Evolutionary conservation across 305 asterid species (phyloP).

Genomic region (Rubia tinctorum): DNA sequence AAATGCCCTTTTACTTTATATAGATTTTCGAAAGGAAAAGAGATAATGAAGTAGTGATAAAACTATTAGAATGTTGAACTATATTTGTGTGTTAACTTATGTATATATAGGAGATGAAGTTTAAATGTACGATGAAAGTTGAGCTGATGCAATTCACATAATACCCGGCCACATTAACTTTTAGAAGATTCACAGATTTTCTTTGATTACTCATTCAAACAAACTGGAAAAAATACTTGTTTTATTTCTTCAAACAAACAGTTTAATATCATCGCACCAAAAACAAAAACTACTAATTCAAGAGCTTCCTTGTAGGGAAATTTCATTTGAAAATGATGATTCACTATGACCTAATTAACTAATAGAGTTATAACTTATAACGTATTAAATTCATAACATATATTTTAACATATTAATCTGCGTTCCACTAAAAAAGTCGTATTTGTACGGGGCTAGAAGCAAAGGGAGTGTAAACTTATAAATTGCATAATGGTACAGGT

Average conservation of each 20-base stretch:
- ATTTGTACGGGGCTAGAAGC: background rate
- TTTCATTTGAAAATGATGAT: no score
- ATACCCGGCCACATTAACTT: conserved; percentile 40
- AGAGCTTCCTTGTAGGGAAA: no score
- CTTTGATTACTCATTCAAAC: conserved; percentile 24
- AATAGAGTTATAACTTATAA: no score
- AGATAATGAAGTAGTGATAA: background rate
- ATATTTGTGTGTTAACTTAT: conserved; percentile 8
- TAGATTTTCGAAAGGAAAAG: background rate
- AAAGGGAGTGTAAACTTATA: background rate
- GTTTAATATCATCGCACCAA: no score
- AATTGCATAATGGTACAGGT: background rate
- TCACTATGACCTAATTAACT: no score
- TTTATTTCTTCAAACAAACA: background rate
- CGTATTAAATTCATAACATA: no score
- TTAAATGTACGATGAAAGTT: conserved; percentile 38
- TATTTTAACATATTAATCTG: no score
- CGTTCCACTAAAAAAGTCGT: background rate
- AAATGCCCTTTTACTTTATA: background rate
- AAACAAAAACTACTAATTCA: no score
- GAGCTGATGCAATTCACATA: conserved; percentile 69
- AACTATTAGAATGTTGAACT: conserved; percentile 5
- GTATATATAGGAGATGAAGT: conserved; percentile 13
- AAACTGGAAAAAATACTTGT: background rate
- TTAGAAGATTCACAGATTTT: conserved; percentile 61